Evolutionary conservation across 768 basidiomycete species (phyloP).

Genomic region (Auriscalpium microsporum): DNA sequence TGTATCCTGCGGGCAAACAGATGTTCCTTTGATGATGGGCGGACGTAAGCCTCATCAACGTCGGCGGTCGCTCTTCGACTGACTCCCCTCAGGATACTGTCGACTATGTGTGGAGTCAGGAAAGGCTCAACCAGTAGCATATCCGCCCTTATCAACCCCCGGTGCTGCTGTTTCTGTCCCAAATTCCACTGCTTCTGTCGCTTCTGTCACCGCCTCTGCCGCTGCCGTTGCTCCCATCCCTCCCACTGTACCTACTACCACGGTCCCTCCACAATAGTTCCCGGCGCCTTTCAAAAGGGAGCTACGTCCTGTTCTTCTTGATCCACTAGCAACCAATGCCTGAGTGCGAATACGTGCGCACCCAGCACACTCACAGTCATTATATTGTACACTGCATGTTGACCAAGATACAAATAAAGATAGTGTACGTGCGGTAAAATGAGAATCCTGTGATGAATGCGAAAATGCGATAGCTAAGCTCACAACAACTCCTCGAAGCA

Average conservation of each 20-base stretch:
- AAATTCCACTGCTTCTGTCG: no score
- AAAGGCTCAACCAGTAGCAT: conserved; percentile 18
- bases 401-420: not conserved
- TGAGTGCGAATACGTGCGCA: no score
- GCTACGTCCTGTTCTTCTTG: no score
- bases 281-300: no score
- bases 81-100: conserved; percentile 49
- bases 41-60: conserved; percentile 48
- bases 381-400: conserved; percentile 4
- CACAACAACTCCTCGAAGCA: not conserved
- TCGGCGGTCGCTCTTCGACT: not conserved
- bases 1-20: conserved; percentile 50
- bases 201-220: no score
- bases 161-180: not conserved
- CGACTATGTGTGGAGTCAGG: conserved; percentile 57
- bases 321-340: no score
- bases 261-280: no score
- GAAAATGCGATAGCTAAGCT: not conserved
- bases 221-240: no score
- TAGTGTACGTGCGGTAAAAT: not conserved
- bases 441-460: not conserved
- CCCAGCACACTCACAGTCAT: not conserved
- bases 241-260: no score
- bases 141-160: not conserved
- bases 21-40: conserved; percentile 70